phyloP scores from a whole-genome alignment of 2,329 filamentous ascomycete genomes.

The Paecilomyces sp. region DNA sequence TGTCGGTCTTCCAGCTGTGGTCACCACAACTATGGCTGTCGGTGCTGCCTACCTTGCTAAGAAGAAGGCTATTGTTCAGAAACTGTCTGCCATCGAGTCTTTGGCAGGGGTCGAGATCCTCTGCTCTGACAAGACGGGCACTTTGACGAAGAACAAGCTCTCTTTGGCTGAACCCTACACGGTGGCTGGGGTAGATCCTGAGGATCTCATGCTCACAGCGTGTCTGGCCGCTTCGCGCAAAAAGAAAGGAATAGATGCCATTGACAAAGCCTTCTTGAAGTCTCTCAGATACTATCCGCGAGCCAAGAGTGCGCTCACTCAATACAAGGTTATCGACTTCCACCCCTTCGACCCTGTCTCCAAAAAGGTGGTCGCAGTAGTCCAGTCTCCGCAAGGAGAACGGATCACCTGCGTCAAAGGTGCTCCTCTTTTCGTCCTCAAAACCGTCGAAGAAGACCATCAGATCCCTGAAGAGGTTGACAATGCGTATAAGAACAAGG shows the following conservation, averaged over 20 bases:
- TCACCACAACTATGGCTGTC: slow-evolving; percentile 92
- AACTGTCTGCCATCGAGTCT: slow-evolving; percentile 85
- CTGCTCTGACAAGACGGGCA: slow-evolving; percentile 92
- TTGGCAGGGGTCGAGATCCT: slow-evolving; percentile 89
- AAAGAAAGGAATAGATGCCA: slow-evolving; percentile 92
- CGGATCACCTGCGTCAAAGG: slow-evolving; percentile 86
- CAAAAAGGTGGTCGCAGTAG: slow-evolving; percentile 82
- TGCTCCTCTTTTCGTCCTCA: slow-evolving; percentile 78
- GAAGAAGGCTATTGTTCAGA: slow-evolving; percentile 90
- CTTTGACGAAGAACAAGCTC: slow-evolving; percentile 89
- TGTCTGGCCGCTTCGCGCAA: slow-evolving; percentile 85
- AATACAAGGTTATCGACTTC: slow-evolving; percentile 81
- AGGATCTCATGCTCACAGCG: slow-evolving; percentile 88
- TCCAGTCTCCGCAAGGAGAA: slow-evolving; percentile 76
- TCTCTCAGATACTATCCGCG: slow-evolving; percentile 73
- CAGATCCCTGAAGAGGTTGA: slow-evolving; percentile 69
- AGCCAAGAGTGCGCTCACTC: slow-evolving; percentile 71
- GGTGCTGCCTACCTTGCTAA: slow-evolving; percentile 86
- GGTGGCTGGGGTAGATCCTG: slow-evolving; percentile 71
- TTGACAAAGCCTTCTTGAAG: slow-evolving; percentile 92
- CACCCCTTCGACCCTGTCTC: slow-evolving; percentile 86
- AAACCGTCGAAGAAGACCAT: slow-evolving; percentile 80
- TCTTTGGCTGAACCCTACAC: slow-evolving; percentile 80
- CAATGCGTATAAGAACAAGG: slow-evolving; percentile 83
- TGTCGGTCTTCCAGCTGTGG: slow-evolving; percentile 86